Evolutionary conservation across 2,329 filamentous ascomycete species (phyloP), one percentile per base, ranked within the genome.

Genomic region (Magnaporthiopsis rhizophila): DNA sequence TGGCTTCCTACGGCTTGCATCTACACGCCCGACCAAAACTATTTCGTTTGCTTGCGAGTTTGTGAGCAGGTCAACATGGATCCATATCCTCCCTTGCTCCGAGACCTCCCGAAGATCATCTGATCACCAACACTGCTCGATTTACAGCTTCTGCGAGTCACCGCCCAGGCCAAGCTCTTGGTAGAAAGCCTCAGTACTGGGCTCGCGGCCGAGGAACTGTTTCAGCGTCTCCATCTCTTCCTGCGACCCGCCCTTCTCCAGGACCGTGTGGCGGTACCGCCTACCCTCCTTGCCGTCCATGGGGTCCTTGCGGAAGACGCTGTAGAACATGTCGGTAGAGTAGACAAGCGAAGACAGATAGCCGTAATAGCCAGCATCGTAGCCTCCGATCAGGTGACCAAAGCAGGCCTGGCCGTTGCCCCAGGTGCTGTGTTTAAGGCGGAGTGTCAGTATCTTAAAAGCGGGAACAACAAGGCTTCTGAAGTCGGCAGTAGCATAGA

Each of bases 291-390:
- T 84, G 38, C 81, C 82, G 73, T 92, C 85, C 90, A 94, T 92
- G 0, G 91, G 91, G 73, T 93, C 81, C 69, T 84, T 80, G 78
- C 89, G 88, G 78, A 95, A 95, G 60, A 90, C 87, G 0, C 84
- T 84, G 76, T 91, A 87, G 80, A 94, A 96, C 90, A 96, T 94
- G 75, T 63, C 91, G 32, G 89, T 84, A 28, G 87, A 90, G 77
- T 93, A 95, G 24, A 95, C 91, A 74, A 91, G 85, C 1, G 88
- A 91, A 67, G 85, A 89, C 45, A 89, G 77, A 72, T 89, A 89
- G 70, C 86, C 86, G 74, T 95, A 95, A 78, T 94, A 94, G 58
- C 90, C 90, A 36, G 91, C 90, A 74, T 94, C 91, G 71, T 95
- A 95, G 2, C 91, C 91, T 63, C 90, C 90, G 66, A 94, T 90